Conservation (phyloP, 208 protist genomes). For the Entamoeba histolytica region DNA sequence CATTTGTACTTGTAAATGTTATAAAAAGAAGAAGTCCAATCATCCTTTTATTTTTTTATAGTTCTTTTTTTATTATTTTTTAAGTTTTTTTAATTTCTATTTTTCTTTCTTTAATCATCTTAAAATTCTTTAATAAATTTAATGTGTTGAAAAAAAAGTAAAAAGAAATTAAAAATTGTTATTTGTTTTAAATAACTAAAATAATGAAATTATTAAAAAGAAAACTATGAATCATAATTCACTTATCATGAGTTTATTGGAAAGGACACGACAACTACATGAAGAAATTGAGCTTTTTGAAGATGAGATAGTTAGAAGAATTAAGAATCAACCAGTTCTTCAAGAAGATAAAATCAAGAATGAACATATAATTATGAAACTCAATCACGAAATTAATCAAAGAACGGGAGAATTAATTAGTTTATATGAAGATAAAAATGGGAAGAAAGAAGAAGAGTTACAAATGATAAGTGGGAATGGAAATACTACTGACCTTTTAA, state of each 20-base stretch:
- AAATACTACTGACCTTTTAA: background rate
- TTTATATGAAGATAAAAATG: background rate
- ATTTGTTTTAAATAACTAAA: too few species aligned
- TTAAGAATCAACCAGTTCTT: background rate
- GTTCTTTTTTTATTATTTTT: too few species aligned
- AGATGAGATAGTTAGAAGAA: background rate
- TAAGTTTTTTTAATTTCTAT: too few species aligned
- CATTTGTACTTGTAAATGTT: too few species aligned
- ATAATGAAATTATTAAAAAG: too few species aligned
- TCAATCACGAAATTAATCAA: background rate
- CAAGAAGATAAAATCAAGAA: background rate
- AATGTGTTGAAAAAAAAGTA: too few species aligned
- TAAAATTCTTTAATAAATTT: too few species aligned
- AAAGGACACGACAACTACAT: background rate
- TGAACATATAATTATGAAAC: background rate
- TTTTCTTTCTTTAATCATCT: too few species aligned
- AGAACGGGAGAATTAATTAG: background rate
- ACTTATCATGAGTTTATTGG: background rate
- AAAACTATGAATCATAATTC: too few species aligned
- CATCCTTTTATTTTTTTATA: too few species aligned
- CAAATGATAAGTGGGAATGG: background rate
- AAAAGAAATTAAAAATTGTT: too few species aligned
- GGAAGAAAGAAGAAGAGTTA: background rate
- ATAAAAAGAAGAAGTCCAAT: too few species aligned
- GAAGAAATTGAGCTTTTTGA: background rate